Percentiles rank a stretch among this genome's conserved stretches.
Evolutionary conservation across 2,329 filamentous ascomycete genomes (phyloP).

Genomic region (Colletotrichum sansevieriae): DNA sequence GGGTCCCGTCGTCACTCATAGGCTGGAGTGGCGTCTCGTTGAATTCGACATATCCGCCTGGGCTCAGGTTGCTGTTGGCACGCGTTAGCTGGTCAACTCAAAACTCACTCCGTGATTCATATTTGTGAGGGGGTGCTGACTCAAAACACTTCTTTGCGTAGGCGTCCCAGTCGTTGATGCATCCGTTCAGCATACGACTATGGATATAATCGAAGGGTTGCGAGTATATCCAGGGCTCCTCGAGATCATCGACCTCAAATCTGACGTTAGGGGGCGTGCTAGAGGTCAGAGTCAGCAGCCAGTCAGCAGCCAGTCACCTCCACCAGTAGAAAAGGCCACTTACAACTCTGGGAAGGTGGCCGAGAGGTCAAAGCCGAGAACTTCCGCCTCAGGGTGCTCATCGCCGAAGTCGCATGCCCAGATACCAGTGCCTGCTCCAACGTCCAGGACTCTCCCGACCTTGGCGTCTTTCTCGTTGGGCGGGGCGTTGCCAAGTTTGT

Average conservation of each 20-base stretch:
- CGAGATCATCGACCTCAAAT: constrained; percentile 57
- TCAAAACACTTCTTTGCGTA: constrained; percentile 49
- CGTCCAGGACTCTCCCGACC: constrained; percentile 54
- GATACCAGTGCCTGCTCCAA: constrained; percentile 61
- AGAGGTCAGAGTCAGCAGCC: background rate
- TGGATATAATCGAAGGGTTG: constrained; percentile 35
- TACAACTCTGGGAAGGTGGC: constrained; percentile 55
- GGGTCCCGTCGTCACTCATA: constrained; percentile 57
- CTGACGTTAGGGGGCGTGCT: constrained; percentile 57
- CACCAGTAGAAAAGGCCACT: background rate
- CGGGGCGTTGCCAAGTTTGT: constrained; percentile 48
- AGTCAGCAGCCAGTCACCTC: background rate
- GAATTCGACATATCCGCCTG: constrained; percentile 59
- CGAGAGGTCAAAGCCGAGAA: constrained; percentile 57
- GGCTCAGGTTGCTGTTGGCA: constrained; percentile 47
- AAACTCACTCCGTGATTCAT: too few species aligned
- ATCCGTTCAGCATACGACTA: constrained; percentile 13
- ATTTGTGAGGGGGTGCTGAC: background rate
- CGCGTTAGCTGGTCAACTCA: background rate
- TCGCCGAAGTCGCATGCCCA: constrained; percentile 60
- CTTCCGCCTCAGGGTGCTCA: constrained; percentile 36
- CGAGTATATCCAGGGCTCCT: constrained; percentile 49
- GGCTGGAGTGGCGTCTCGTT: constrained; percentile 56
- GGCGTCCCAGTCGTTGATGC: background rate
- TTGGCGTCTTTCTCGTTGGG: constrained; percentile 41